Evolutionary conservation across 139 green algal species (phyloP).

Genomic region (Medakamo hakoo): DNA sequence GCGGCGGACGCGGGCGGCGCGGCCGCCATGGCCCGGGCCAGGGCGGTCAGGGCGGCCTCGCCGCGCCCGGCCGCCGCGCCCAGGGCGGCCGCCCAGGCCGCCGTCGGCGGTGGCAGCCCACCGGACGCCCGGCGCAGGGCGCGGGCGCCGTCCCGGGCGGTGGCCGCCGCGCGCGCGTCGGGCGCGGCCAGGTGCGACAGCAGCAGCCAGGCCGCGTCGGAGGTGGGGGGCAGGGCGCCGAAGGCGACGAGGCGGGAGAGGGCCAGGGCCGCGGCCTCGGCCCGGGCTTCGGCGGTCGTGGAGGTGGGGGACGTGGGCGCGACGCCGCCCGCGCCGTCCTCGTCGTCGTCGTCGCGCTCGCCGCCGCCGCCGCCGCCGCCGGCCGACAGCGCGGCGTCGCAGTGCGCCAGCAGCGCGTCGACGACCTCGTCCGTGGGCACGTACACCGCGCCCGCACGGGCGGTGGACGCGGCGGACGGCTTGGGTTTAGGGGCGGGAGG

Average conservation of each 20-base stretch:
- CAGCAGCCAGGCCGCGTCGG: background rate
- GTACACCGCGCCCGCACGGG: no score
- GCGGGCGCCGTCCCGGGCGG: background rate
- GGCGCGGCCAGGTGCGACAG: background rate
- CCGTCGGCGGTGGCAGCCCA: no score
- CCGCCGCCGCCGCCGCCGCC: no score
- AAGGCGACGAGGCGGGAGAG: background rate
- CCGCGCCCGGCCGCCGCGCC: no score
- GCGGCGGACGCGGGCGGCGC: no score
- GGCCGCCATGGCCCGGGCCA: background rate
- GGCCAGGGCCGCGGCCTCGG: background rate
- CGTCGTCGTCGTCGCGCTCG: no score
- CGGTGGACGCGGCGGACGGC: no score
- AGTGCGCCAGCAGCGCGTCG: background rate
- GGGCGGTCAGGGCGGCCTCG: background rate
- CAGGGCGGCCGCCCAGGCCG: background rate
- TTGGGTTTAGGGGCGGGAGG: background rate
- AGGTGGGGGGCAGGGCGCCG: background rate
- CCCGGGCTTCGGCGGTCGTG: background rate
- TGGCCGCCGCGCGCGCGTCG: background rate
- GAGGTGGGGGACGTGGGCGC: no score
- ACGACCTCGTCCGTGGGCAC: background rate
- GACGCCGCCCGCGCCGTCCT: no score
- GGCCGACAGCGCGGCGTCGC: background rate
- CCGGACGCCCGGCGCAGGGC: background rate